Evolutionary conservation across 768 basidiomycete species (phyloP), one percentile per base, ranked within the genome.

Genomic region (Myochromella boudieri): DNA sequence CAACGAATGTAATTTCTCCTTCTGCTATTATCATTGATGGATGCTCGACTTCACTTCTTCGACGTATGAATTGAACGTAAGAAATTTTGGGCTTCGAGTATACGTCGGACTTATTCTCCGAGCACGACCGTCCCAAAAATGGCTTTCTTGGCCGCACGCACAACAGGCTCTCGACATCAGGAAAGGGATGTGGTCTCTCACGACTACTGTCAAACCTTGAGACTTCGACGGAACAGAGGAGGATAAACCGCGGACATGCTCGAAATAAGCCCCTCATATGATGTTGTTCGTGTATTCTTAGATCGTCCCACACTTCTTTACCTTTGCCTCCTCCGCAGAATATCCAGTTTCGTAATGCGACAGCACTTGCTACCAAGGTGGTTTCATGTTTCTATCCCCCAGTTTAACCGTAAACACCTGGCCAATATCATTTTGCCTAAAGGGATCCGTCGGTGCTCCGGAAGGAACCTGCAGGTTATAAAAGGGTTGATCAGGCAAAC

Each of bases 211-310:
- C 43, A 4, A 27, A 20, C 28, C 20, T 33, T 29, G 21, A 25
- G 32, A 28, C 7, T 28, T 14, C 28, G 37, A 22, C 54, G 44
- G 54, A 52, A 49, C 36, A 56, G 54, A 46, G 41, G 41, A 31
- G 57, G 57, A 53, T 51, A 53, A 58, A 58, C 42, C 27, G 45
- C 54, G 57, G 57, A 37, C 25, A 28, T 48, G 43, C 20, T 25
- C 37, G 27, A 42, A 29, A 37, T 27, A 33, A 15, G 14, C 22
- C 14, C 32, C 22, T 49, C 47, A 24, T 38, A 40, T 48, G 46
- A 51, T 37, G 37, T 38, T 24, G 18, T 34, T 29, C 29, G 29
- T 49, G 40, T 45, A 40, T 49, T 45, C 45, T 32, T 34, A 40
- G 44, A 32, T 31, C 29, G 21, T 46, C 18, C 24, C 36, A 29